Evolutionary conservation across 2,329 filamentous ascomycete genomes (phyloP).

Genomic region (Penicillium sp.): DNA sequence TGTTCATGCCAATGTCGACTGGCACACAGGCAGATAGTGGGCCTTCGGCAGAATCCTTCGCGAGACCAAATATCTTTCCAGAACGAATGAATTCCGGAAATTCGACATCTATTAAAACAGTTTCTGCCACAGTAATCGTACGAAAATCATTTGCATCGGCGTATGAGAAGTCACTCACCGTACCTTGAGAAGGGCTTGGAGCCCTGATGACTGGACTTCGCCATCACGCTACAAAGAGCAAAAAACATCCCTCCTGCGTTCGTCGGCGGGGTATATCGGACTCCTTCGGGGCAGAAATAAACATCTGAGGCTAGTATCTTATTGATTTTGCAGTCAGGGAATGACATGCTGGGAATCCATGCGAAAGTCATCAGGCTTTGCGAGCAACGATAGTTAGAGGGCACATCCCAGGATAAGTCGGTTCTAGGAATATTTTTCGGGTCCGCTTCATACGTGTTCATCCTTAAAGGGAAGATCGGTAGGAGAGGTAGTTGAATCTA

Average conservation of each 20-base stretch:
- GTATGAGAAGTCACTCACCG: constrained; percentile 43
- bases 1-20: too few species aligned
- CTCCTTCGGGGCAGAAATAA: constrained; percentile 34
- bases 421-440: not conserved
- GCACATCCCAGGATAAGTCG: not conserved
- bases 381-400: not conserved
- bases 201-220: constrained; percentile 43
- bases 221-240: constrained; percentile 46
- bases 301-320: constrained; percentile 39
- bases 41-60: not conserved
- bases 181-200: constrained; percentile 25
- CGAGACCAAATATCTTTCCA: not conserved
- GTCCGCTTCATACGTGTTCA: constrained; percentile 2
- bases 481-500: not conserved
- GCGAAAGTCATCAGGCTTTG: not conserved
- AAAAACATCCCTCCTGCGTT: constrained; percentile 50
- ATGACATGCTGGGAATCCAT: not conserved
- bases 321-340: not conserved
- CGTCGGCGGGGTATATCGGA: constrained; percentile 40
- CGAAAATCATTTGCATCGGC: constrained; percentile 48
- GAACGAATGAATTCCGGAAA: constrained; percentile 38
- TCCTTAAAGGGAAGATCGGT: not conserved
- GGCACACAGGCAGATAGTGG: too few species aligned
- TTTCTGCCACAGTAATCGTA: constrained; percentile 40
- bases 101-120: constrained; percentile 32